Base-by-base conservation (phyloP, 768 basidiomycete species). In the Suillus alpinus region DNA sequence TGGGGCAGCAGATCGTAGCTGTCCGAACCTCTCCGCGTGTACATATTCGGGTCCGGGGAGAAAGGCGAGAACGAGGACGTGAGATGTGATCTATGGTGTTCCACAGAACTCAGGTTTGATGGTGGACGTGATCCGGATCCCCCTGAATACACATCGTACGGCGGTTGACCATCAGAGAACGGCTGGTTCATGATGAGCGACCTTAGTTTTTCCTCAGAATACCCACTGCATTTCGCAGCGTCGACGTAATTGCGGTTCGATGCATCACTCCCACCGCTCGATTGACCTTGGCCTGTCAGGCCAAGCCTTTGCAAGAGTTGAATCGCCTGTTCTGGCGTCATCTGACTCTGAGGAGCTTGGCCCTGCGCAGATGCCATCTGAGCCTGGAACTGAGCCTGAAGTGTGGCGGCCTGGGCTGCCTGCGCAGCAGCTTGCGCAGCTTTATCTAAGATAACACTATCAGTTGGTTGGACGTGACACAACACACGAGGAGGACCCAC, bases 361-460 rank as follows among this genome's bases (percentile, higher is more conserved):
- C 51, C 34, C 36, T 55, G 53, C 10, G 53, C 26, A 6, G 73
- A 65, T 29, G 66, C 57, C 57, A 66, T 65, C 56, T 74, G 75
- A 10, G 67, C 60, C 65, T 80, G 78, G 16, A 74, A 63, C 58
- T 77, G 78, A 29, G 76, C 69, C 58, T 89, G 86, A 52, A 89
- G 73, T 41, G 90, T 86, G 29, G 88, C 88, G 14, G 87, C 84
- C 70, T 92, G 91, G 8, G 89, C 86, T 14, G 86, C 87, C 67
- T 92, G 91, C 8, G 91, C 92, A 18, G 92, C 92, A 3, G 92
- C 92, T 71, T 94, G 92, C 5, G 92, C 92, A 18, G 92, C 92
- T 79, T 94, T 94, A 73, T 94, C 92, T 93, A 62, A 32, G 57
- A 46, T 44, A 51, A 13, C 51, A 14, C 14, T 18, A 56, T 64